Evolutionary conservation across 768 basidiomycete genomes (phyloP).

Genomic region (Amanita pallidorosea): DNA sequence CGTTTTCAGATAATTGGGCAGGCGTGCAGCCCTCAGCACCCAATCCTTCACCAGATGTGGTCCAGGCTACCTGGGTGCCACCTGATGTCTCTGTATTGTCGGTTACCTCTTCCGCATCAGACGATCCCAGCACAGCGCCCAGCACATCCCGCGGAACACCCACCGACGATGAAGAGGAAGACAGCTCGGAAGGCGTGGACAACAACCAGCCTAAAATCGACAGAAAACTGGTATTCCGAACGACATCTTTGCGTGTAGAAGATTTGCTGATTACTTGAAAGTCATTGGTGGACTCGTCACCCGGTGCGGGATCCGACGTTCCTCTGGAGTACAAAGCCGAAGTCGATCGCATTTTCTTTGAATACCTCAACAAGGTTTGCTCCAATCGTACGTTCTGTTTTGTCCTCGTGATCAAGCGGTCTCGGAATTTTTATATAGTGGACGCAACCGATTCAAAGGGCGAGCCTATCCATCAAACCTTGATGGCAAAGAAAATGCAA

Average conservation of each 20-base stretch:
- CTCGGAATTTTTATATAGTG: slow-evolving; percentile 37
- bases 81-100: slow-evolving; percentile 13
- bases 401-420: slow-evolving; percentile 10
- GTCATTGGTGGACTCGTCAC: slow-evolving; percentile 17
- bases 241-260: not conserved
- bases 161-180: slow-evolving; percentile 39
- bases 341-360: slow-evolving; percentile 86
- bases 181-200: slow-evolving; percentile 33
- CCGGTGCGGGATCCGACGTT: slow-evolving; percentile 36
- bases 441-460: slow-evolving; percentile 91
- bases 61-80: not conserved
- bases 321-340: slow-evolving; percentile 73
- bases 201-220: slow-evolving; percentile 13
- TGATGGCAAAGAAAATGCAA: slow-evolving; percentile 99
- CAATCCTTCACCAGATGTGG: not conserved
- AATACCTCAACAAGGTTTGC: slow-evolving; percentile 80
- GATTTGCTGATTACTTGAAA: not conserved
- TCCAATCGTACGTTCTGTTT: slow-evolving; percentile 65
- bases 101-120: slow-evolving; percentile 18
- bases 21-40: not conserved
- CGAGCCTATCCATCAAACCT: slow-evolving; percentile 92
- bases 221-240: slow-evolving; percentile 4
- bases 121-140: slow-evolving; percentile 16
- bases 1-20: slow-evolving; percentile 16
- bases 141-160: slow-evolving; percentile 29